Base-by-base conservation (phyloP, 1,139 yeast genomes). In the Debaryomyces fabryi region DNA sequence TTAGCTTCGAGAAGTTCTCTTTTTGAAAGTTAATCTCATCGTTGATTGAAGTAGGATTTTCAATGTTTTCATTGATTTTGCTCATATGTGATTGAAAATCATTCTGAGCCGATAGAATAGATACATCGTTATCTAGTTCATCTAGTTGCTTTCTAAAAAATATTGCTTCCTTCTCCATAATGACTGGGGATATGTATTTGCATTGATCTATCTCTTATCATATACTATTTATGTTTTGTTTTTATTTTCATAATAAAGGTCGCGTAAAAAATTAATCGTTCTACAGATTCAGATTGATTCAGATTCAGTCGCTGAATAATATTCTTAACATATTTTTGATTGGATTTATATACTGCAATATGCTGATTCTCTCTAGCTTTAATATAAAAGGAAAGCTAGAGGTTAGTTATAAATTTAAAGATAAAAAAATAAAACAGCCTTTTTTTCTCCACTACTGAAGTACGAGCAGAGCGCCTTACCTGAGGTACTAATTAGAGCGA, bases 1-100 rank as follows among this genome's bases (percentile, higher is more conserved):
- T 83, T 41, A 84, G 66, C 47, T 82, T 72, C 16, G 77, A 72
- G 52, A 79, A 78, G 29, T 73, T 62, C 51, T 75, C 76, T 48
- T 70, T 67, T 46, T 71, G 69, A 46, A 61, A 58, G 24, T 59
- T 56, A 16, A 71, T 58, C 42, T 72, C 77, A 6, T 69, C 72
- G 18, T 64, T 60, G 5, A 72, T 59, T 4, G 49, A 41, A 8
- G 45, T 52, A 1, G 78, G 78, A 45, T 63, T 62, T 6, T 49
- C 51, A 12, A 42, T 13, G 2, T 27, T 10, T 16, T 29, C 35
- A 23, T 33, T 42, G 23, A 59, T 47, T 25, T 48, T 45, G 21
- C 48, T 48, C 16, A 44, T 44, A 13, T 50, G 45, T 4, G 49
- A 38, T 21, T 42, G 39, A 38, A 59, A 59, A 36, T 56, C 60